A percentile compares a stretch with the other conserved stretches of the same genome.
Conservation (phyloP, 331 rosid species). For the Quercus phellos region DNA sequence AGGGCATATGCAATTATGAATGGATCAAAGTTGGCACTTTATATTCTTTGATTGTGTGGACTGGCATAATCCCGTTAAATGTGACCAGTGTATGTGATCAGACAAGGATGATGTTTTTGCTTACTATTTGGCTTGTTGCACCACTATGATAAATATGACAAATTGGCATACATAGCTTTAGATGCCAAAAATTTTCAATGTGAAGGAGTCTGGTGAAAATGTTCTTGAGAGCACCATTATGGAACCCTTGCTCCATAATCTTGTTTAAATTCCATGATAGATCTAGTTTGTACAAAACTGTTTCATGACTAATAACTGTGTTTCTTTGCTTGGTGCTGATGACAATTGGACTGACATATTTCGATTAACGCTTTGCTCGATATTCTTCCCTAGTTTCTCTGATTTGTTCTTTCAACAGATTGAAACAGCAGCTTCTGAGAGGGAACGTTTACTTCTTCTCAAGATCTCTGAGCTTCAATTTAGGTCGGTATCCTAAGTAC, state of each 20-base stretch:
- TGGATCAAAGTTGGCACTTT: background rate
- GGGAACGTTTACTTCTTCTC: slow-evolving; percentile 58
- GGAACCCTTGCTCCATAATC: background rate
- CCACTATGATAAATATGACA: background rate
- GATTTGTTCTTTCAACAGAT: slow-evolving; percentile 39
- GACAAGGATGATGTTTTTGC: background rate
- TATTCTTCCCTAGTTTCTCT: background rate
- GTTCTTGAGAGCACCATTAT: background rate
- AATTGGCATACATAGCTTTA: background rate
- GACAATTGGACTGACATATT: background rate
- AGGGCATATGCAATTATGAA: background rate
- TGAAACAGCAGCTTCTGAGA: slow-evolving; percentile 62
- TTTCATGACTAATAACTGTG: background rate
- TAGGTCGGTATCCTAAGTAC: slow-evolving; percentile 45
- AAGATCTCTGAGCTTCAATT: slow-evolving; percentile 80
- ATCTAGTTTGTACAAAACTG: background rate
- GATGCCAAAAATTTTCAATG: background rate
- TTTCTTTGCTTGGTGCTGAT: background rate
- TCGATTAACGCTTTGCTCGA: slow-evolving; percentile 1
- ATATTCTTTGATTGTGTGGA: background rate
- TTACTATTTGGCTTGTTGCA: background rate
- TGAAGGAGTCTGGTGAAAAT: background rate
- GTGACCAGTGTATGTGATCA: background rate
- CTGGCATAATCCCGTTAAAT: background rate
- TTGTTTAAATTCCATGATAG: background rate